Base-by-base conservation (phyloP, 1,284 basidiomycete genomes). In the Microbotryum saponariae region DNA sequence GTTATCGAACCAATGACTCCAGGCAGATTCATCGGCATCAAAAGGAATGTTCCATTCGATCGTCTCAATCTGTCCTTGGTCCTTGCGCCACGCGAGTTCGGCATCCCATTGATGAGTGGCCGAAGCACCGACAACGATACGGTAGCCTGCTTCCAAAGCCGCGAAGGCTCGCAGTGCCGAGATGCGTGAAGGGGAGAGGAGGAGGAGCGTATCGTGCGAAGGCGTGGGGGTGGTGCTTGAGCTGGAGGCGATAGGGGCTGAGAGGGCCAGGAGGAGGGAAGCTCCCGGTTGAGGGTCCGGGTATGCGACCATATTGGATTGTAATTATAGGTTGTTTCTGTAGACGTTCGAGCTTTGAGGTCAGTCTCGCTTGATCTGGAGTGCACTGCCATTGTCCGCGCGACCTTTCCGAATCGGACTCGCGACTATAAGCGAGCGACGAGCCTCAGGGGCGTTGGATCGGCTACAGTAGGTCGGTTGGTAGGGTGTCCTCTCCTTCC, bases 101-200 rank as follows among this genome's bases (percentile, higher is more conserved):
- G 87, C 83, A 74, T 86, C 87, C 2, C 83, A 74, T 0, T 73
- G 67, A 0, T 77, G 52, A 42, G 83, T 33, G 76, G 78, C 0
- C 78, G 57, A 49, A 2, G 72, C 78, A 3, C 89, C 74, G 29
- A 96, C 77, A 33, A 86, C 75, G 33, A 94, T 91, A 14, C 74
- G 72, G 2, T 88, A 85, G 60, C 86, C 86, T 0, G 91, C 87
- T 73, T 94, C 90, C 49, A 94, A 81, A 5, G 89, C 85, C 3
- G 87, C 79, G 71, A 88, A 88, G 6, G 87, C 85, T 46, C 92
- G 83, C 27, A 83, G 82, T 0, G 91, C 89, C 0, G 91, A 90
- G 1, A 96, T 81, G 16, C 81, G 72, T 42, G 85, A 84, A 3
- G 85, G 82, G 2, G 92, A 91, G 44, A 94, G 72, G 51, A 97